Evolutionary conservation across 2,329 filamentous ascomycete genomes (phyloP).

Genomic region (Alternaria metachromatica): DNA sequence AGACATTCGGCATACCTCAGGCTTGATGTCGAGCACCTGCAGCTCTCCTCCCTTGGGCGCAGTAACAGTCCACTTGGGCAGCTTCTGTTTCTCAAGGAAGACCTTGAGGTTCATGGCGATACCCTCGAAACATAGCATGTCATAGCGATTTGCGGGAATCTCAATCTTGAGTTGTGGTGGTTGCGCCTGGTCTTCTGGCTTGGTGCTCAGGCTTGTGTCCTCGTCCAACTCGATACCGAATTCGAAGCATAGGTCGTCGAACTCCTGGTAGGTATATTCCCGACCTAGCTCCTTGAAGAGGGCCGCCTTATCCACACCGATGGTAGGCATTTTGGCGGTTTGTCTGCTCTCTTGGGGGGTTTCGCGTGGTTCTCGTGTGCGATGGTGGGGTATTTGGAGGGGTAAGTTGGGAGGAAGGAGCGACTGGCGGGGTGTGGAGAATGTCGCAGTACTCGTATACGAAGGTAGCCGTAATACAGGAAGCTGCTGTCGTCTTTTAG

Average conservation of each 20-base stretch:
- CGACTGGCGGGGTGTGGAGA: conserved; percentile 7
- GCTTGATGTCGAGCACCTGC: conserved; percentile 79
- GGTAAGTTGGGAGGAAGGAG: conserved; percentile 27
- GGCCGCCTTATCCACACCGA: conserved; percentile 92
- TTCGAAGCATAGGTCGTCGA: conserved; percentile 97
- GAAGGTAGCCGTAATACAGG: neutral
- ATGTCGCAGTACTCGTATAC: neutral
- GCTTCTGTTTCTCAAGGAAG: conserved; percentile 77
- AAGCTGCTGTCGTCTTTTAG: neutral
- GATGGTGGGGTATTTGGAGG: conserved; percentile 43
- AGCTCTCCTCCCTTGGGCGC: conserved; percentile 75
- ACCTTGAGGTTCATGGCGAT: conserved; percentile 96
- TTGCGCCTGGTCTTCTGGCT: conserved; percentile 65
- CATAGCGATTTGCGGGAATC: conserved; percentile 91
- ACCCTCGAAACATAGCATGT: conserved; percentile 97
- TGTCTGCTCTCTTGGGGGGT: neutral
- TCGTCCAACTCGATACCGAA: conserved; percentile 98
- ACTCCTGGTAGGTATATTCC: conserved; percentile 91
- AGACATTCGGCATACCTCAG: conserved; percentile 57
- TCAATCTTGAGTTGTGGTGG: conserved; percentile 96
- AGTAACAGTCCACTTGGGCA: conserved; percentile 81
- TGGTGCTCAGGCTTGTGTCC: conserved; percentile 59
- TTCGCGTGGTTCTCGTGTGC: conserved; percentile 13
- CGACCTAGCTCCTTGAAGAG: conserved; percentile 92
- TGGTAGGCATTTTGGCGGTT: conserved; percentile 81